Evolutionary conservation across 2,329 filamentous ascomycete genomes (phyloP).

Genomic region (Thielaviopsis ethacetica): DNA sequence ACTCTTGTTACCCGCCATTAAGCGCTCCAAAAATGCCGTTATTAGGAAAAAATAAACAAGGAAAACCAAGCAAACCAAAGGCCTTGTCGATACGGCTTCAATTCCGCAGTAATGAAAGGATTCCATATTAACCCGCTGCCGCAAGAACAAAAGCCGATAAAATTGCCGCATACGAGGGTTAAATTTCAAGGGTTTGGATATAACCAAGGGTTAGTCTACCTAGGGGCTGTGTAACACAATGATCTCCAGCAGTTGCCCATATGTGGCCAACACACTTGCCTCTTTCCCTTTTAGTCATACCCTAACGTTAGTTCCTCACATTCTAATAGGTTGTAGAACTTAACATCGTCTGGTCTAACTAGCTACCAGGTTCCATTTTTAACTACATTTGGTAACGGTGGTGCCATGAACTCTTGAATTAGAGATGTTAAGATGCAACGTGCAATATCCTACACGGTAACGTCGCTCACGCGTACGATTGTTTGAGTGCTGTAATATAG

Average conservation of each 20-base stretch:
- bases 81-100: not conserved
- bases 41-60: too few species aligned
- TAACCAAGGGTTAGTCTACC: not conserved
- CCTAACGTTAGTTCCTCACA: not conserved
- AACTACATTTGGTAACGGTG: not conserved
- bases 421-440: too few species aligned
- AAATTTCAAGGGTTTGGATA: too few species aligned
- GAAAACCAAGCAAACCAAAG: not conserved
- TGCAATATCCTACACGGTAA: too few species aligned
- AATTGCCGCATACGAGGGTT: not conserved
- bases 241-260: not conserved
- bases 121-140: too few species aligned
- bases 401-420: too few species aligned
- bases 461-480: too few species aligned
- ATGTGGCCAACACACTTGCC: not conserved
- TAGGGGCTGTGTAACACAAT: not conserved
- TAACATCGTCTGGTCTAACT: not conserved
- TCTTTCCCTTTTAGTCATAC: not conserved
- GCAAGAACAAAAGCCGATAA: not conserved
- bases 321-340: not conserved
- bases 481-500: too few species aligned
- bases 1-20: too few species aligned
- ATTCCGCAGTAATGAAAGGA: not conserved
- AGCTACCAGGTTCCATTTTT: not conserved
- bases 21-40: too few species aligned